Percentiles rank a stretch among this genome's conserved stretches.
Conservation (phyloP, 805 yeast species). For the Ogataea ganodermae region DNA sequence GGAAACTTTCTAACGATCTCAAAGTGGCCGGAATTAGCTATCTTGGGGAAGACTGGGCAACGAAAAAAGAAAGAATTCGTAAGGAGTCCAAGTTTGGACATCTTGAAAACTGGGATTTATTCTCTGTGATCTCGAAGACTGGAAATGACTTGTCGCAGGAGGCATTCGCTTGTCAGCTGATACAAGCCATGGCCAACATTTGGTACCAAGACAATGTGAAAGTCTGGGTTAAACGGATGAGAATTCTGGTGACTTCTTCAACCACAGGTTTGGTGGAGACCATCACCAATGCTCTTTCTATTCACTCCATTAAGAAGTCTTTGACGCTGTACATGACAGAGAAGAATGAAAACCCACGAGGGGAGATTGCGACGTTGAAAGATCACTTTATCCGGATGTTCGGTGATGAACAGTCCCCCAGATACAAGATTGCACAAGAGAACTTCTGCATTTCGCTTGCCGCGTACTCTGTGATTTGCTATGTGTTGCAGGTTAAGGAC, state of each 20-base stretch:
- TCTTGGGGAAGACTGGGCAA: constrained; percentile 90
- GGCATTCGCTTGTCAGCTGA: constrained; percentile 95
- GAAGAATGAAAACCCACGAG: constrained; percentile 68
- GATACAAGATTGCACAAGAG: constrained; percentile 74
- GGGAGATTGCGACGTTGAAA: constrained; percentile 65
- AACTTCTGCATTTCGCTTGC: constrained; percentile 88
- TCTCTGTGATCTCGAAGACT: constrained; percentile 93
- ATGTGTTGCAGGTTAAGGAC: constrained; percentile 88
- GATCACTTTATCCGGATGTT: constrained; percentile 80
- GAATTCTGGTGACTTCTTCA: constrained; percentile 86
- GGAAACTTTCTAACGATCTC: constrained; percentile 89
- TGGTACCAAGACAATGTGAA: constrained; percentile 73
- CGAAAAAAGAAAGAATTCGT: constrained; percentile 79
- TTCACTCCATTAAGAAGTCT: constrained; percentile 93
- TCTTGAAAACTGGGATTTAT: constrained; percentile 88
- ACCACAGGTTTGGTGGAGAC: constrained; percentile 94
- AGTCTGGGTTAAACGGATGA: constrained; percentile 93
- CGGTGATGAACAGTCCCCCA: constrained; percentile 59
- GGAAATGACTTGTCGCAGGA: constrained; percentile 96
- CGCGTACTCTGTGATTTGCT: constrained; percentile 88
- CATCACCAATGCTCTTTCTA: constrained; percentile 88
- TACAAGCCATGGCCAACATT: constrained; percentile 79
- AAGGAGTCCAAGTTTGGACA: constrained; percentile 81
- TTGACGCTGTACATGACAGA: constrained; percentile 72
- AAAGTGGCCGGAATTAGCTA: constrained; percentile 76